Base-by-base conservation (phyloP, 106 monocot species). In the Hemerocallis citrina region DNA sequence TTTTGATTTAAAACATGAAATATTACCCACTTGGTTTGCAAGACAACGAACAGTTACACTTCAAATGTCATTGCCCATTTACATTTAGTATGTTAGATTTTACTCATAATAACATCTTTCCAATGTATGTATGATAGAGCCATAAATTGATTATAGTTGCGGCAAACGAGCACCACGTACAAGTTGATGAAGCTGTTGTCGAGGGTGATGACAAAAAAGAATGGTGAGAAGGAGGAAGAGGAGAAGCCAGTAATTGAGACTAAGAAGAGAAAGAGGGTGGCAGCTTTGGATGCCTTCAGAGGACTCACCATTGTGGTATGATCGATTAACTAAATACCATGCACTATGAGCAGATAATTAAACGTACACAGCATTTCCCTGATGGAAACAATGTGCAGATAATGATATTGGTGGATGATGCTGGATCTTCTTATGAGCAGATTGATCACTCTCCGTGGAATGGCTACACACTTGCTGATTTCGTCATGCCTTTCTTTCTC, bases 391-490 rank as follows among this genome's bases (percentile, higher is more conserved):
- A 1, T 36, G 17, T 37, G 24, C 50, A 77, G 77, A 2, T 77
- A 33, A 77, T 77, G 77, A 72, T 72, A 64, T 45, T 72, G 41
- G 61, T 72, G 10, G 72, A 79, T 49, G 74, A 79, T 61, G 74
- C 74, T 11, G 74, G 79, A 13, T 70, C 28, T 16, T 61, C 60
- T 0, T 79, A 79, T 31, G 70, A 59, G 36, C 50, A 32, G 37
- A 79, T 79, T 3, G 70, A 79, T 74, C 79, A 79, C 24, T 74
- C 79, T 3, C 79, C 79, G 15, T 79, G 79, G 79, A 70, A 74
- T 40, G 79, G 79, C 3, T 79, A 74, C 66, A 79, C 70, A 1
- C 74, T 79, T 34, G 74, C 74, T 0, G 79, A 79, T 48, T 66
- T 79, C 20, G 79, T 79, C 47, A 70, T 79, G 79, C 79, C 79